These are phyloP conservation scores for Eucalyptus sp. DNA, from an alignment of 345 rosid species.

Conservation along the genomic window DNA sequence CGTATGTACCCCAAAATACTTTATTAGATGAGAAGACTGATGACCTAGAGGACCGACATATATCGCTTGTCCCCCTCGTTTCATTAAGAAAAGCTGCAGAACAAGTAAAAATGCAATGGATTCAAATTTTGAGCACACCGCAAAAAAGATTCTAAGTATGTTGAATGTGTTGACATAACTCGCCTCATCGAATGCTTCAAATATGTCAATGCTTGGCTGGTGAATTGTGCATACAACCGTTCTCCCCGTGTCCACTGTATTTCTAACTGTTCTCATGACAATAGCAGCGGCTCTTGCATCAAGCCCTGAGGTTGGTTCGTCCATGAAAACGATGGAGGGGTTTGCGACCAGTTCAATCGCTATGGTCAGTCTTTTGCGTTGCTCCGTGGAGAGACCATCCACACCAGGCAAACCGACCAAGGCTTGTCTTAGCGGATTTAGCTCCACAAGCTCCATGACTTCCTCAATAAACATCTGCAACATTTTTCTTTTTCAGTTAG, in stretches of 20 bases:
- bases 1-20: conserved; percentile 29
- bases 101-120: background rate
- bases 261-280: conserved; percentile 85
- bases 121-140: background rate
- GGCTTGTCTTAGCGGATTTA: conserved; percentile 41
- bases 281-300: conserved; percentile 97
- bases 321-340: conserved; percentile 91
- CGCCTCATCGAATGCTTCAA: conserved; percentile 94
- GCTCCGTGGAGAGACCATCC: conserved; percentile 81
- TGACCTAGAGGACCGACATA: conserved; percentile 40
- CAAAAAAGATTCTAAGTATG: background rate
- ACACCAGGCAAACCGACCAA: conserved; percentile 83
- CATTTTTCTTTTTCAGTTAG: background rate
- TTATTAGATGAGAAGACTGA: conserved; percentile 17
- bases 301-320: conserved; percentile 90
- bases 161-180: background rate
- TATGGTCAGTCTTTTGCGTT: conserved; percentile 81
- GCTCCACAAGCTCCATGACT: conserved; percentile 87
- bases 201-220: conserved; percentile 89
- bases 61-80: conserved; percentile 40
- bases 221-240: conserved; percentile 94
- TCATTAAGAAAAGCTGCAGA: conserved; percentile 29
- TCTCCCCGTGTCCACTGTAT: conserved; percentile 89
- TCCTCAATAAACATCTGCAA: conserved; percentile 75
- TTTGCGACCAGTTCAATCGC: conserved; percentile 93